Conservation (phyloP, 768 basidiomycete species). For the Rhizopogon sp. region DNA sequence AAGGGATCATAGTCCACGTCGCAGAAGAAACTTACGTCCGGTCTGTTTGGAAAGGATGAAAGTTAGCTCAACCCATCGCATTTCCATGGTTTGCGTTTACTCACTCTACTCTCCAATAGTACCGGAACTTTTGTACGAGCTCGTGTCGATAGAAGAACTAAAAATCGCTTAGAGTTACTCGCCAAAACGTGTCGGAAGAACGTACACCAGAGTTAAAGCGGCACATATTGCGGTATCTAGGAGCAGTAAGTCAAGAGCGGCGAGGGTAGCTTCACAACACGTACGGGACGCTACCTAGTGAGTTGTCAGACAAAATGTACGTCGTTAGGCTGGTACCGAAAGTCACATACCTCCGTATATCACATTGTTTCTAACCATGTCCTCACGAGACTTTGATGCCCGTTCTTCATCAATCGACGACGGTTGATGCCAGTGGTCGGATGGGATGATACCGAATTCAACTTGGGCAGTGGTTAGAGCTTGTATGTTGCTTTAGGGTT, state of each 20-base stretch:
- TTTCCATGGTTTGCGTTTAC: constrained; percentile 19
- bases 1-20: constrained; percentile 80
- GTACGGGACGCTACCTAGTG: constrained; percentile 67
- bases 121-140: constrained; percentile 68
- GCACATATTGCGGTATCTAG: constrained; percentile 91
- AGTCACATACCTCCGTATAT: constrained; percentile 55
- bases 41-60: constrained; percentile 35
- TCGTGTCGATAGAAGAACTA: constrained; percentile 85
- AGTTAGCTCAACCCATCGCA: not conserved
- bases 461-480: constrained; percentile 27
- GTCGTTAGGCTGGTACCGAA: constrained; percentile 1
- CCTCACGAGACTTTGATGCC: constrained; percentile 49
- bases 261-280: constrained; percentile 21
- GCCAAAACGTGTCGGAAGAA: not conserved
- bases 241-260: constrained; percentile 2
- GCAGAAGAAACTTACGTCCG: constrained; percentile 77
- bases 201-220: constrained; percentile 87
- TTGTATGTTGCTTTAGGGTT: constrained; percentile 23
- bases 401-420: constrained; percentile 70
- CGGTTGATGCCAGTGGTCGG: constrained; percentile 73
- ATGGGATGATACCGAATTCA: constrained; percentile 61
- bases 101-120: constrained; percentile 90
- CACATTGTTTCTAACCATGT: constrained; percentile 59
- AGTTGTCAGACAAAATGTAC: not conserved
- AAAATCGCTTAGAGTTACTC: not conserved